A percentile compares a stretch with the other conserved stretches of the same genome.
Conservation (phyloP, 257 asterid species). For the Scutellaria galericulata region DNA sequence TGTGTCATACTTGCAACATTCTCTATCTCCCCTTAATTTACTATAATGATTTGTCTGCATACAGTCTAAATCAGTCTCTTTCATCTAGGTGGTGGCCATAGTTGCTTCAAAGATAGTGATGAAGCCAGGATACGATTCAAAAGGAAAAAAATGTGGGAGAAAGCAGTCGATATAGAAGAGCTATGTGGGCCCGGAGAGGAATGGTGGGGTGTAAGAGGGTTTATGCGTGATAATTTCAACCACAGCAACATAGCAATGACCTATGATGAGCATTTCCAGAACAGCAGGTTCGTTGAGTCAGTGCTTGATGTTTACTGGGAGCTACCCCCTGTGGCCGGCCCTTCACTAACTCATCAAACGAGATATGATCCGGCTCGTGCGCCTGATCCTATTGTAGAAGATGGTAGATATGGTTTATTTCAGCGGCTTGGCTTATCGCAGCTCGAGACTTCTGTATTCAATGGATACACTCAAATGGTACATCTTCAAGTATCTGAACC, state of each 20-base stretch:
- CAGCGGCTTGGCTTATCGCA: constrained; percentile 70
- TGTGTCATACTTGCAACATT: not conserved
- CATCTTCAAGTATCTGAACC: constrained; percentile 78
- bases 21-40: not conserved
- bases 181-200: constrained; percentile 91
- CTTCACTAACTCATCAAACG: constrained; percentile 91
- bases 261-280: constrained; percentile 68
- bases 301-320: constrained; percentile 92
- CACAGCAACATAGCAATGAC: constrained; percentile 82
- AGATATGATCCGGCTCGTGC: constrained; percentile 94
- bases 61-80: not conserved
- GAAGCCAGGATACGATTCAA: constrained; percentile 75
- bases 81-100: constrained; percentile 89
- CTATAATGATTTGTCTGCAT: not conserved
- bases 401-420: constrained; percentile 73
- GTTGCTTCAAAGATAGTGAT: constrained; percentile 87
- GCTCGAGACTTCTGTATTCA: constrained; percentile 73
- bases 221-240: constrained; percentile 86
- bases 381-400: constrained; percentile 78
- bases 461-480: constrained; percentile 96
- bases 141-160: constrained; percentile 83
- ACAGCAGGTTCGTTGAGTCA: constrained; percentile 88
- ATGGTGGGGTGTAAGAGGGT: constrained; percentile 98
- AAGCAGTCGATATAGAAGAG: constrained; percentile 77
- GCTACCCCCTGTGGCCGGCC: constrained; percentile 94